Base-by-base conservation (phyloP, 305 asterid species). In the Solanum hybrid region DNA sequence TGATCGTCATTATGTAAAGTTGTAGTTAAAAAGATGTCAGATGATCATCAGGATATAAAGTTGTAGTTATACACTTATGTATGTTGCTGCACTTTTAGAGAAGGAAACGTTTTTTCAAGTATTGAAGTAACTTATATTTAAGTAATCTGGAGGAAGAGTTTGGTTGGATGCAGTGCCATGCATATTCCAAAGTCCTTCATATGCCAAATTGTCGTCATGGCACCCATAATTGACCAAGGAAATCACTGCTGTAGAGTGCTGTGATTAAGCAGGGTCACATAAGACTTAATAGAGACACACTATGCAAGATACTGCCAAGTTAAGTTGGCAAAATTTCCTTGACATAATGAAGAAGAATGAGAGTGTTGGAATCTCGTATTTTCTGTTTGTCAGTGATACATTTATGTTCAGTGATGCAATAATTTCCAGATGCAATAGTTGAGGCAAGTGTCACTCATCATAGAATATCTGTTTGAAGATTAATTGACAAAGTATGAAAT, bases 71-170 rank as follows among this genome's bases (percentile, higher is more conserved):
- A 83, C 20, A 46, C 74, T 83, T 29, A 16, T 83, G 74, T 3
- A 83, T 46, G 39, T 29, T 24, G 20, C 37, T 18, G 87, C 74
- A 28, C 28, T 42, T 40, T 0, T 46, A 34, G 16, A 11, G 39
- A 51, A 29, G 73, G 71, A 29, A 29, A 28, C 0, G 6, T 31
- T 5, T 83, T 71, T 5, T 46, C 0, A 83, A 46, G 39, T 57
- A 16, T 42, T 28, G 87, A 46, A 51, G 71, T 83, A 83, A 18
- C 74, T 46, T 46, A 24, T 46, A 33, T 83, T 16, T 31, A 83
- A 46, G 87, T 46, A 83, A 83, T 83, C 87, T 83, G 74, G 87
- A 18, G 73, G 73, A 83, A 46, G 74, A 83, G 28, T 81, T 81
- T 28, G 71, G 73, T 83, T 20, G 71, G 87, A 83, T 10, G 40